Percentiles rank a stretch among this genome's conserved stretches.
Conservation (phyloP, 106 monocot species). For the Phalaenopsis equestris region DNA sequence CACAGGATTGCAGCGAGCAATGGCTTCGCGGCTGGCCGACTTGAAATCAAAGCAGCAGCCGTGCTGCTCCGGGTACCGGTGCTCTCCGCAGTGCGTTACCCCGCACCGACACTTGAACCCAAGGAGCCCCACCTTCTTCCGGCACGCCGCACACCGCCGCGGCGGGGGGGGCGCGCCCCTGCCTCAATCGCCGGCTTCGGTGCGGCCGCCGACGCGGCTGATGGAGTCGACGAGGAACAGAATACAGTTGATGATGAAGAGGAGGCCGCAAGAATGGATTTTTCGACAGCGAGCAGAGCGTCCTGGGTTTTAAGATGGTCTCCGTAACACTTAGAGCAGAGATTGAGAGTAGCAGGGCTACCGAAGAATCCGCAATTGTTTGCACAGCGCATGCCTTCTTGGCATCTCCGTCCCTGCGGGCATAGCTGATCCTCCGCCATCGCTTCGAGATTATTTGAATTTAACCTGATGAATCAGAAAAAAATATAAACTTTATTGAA, state of each 20-base stretch:
- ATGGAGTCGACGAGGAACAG: neutral
- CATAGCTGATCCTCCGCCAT: conserved; percentile 38
- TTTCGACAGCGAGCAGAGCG: conserved; percentile 5
- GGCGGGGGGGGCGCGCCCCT: neutral
- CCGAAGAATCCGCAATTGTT: conserved; percentile 56
- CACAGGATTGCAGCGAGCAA: conserved; percentile 38
- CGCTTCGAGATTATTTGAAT: neutral
- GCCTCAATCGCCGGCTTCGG: neutral
- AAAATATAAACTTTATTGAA: no score
- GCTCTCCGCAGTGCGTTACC: neutral
- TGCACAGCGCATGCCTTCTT: conserved; percentile 32
- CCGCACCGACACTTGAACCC: conserved; percentile 12
- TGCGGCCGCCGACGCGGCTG: neutral
- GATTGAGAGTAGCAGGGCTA: conserved; percentile 24
- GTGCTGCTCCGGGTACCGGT: conserved; percentile 24
- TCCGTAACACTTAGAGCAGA: conserved; percentile 46
- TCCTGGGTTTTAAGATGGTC: conserved; percentile 20
- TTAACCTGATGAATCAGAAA: no score
- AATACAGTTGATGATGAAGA: neutral
- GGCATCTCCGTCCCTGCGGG: conserved; percentile 31
- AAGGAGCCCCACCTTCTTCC: conserved; percentile 26
- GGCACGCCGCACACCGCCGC: conserved; percentile 24
- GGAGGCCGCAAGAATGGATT: neutral
- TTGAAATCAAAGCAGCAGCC: conserved; percentile 41
- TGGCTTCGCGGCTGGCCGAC: conserved; percentile 32